Evolutionary conservation across 2,329 filamentous ascomycete genomes (phyloP), one percentile per base, ranked within the genome.

Genomic region (Eutypa lata): DNA sequence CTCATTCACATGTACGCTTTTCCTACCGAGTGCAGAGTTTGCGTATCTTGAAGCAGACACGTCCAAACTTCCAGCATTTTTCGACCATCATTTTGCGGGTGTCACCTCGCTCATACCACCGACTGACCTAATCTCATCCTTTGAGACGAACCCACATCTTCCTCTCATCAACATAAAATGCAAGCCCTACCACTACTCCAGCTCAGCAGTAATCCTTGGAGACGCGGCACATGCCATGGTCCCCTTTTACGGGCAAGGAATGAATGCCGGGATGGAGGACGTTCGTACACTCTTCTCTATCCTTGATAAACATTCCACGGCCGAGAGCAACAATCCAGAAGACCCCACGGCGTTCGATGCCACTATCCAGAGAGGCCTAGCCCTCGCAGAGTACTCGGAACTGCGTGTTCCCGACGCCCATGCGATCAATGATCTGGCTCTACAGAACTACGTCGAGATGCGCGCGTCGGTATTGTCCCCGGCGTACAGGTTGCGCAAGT

Each of bases 221-320:
- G 94, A 99, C 68, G 91, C 94, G 7, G 92, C 94, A 0, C 94
- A 99, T 69, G 94, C 95, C 53, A 97, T 99, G 87, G 91, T 99
- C 0, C 94, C 94, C 0, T 99, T 99, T 72, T 99, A 97, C 70
- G 94, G 94, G 0, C 94, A 99, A 70, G 94, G 94, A 37, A 95
- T 99, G 86, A 99, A 99, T 66, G 89, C 94, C 0, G 94, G 94
- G 0, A 83, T 99, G 42, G 94, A 99, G 73, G 93, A 97, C 64
- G 91, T 99, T 13, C 86, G 89, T 7, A 86, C 96, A 5, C 81
- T 99, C 1, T 99, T 96, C 71, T 83, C 86, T 1, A 79, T 88
- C 43, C 77, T 97, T 1, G 92, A 97, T 71, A 81, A 83, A 60
- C 78, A 91, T 59, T 74, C 78, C 1, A 62, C 73, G 7, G 64